Evolutionary conservation across 208 protist species (phyloP).

Genomic region (Wallacemonas collosoma): DNA sequence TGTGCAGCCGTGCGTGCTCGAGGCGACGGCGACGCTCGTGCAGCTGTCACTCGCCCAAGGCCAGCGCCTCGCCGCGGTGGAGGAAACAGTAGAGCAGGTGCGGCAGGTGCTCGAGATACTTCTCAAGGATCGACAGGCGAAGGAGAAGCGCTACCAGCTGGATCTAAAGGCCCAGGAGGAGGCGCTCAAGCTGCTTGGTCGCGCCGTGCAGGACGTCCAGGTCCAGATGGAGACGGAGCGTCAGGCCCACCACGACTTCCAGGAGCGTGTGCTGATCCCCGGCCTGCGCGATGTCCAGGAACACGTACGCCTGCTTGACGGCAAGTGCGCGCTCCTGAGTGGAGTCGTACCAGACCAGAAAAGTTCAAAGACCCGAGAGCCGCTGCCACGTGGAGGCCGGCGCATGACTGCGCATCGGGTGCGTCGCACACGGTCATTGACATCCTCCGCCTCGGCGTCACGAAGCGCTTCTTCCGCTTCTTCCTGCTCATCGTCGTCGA

Average conservation of each 20-base stretch:
- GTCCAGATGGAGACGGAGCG: slow-evolving; percentile 4
- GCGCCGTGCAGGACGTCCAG: slow-evolving; percentile 12
- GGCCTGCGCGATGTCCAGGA: slow-evolving; percentile 24
- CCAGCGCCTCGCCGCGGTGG: slow-evolving; percentile 28
- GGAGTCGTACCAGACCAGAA: not conserved
- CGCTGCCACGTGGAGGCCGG: no score
- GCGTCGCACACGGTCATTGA: no score
- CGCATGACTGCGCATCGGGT: no score
- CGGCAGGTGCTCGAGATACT: slow-evolving; percentile 46
- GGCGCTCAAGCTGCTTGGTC: slow-evolving; percentile 7
- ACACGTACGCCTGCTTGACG: slow-evolving; percentile 21
- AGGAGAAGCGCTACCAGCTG: slow-evolving; percentile 71
- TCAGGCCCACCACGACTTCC: slow-evolving; percentile 8
- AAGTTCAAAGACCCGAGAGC: no score
- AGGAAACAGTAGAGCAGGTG: slow-evolving; percentile 32
- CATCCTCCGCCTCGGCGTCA: not conserved
- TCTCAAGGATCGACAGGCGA: slow-evolving; percentile 49
- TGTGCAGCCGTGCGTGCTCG: slow-evolving; percentile 70
- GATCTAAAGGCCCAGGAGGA: slow-evolving; percentile 32
- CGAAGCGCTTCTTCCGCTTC: slow-evolving; percentile 8
- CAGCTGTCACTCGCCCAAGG: slow-evolving; percentile 23
- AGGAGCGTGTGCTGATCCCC: slow-evolving; percentile 15
- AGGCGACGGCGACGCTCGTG: slow-evolving; percentile 24
- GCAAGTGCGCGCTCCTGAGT: not conserved
- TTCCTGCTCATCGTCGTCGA: not conserved